Base-by-base conservation (phyloP, 1,284 basidiomycete species). In the Apiotrichum sp. region DNA sequence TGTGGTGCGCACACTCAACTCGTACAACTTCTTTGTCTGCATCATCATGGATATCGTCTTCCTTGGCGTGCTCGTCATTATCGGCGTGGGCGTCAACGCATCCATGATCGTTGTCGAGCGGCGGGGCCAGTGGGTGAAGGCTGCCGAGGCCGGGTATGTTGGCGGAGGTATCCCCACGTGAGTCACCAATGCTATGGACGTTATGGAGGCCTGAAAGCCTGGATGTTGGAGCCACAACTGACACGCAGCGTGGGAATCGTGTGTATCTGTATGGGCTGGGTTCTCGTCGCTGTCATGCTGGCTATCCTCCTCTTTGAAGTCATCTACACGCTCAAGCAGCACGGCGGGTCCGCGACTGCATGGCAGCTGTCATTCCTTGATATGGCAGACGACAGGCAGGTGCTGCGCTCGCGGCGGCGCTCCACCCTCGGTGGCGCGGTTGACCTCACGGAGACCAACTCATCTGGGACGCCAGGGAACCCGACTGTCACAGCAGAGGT, bases 31-130 rank as follows among this genome's bases (percentile, higher is more conserved):
- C n/a, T 36, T 38, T 33, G 32, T n/a, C n/a, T 47, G 33, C 34
- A 47, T 47, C 34, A 47, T 47, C 46, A 36, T 47, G 46, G 46
- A 47, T 14, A 33, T 47, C 16, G 46, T 47, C 2, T 47, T 47
- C 35, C 46, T 47, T 8, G 35, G 34, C 5, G 46, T 47, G 6
- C 33, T 47, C 16, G 22, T 8, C 34, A 47, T 47, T 16, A 47
- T 47, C 22, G 46, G 46, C 13, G 38, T 47, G 8, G 46, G 46
- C 34, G 46, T 47, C 8, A 35, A n/a, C n/a, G n/a, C 35, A 5
- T 36, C 46, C 34, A 47, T 47, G 46, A 22, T 35, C 1, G 16
- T 47, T 2, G 8, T 47, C 16, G 46, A 22, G 10, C 34, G n/a
- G 2, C 7, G 34, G 10, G 46, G 46, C 14, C 35, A 13, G 10